phyloP scores from a whole-genome alignment of 805 yeast species.

The Suhomyces canberraensis region DNA sequence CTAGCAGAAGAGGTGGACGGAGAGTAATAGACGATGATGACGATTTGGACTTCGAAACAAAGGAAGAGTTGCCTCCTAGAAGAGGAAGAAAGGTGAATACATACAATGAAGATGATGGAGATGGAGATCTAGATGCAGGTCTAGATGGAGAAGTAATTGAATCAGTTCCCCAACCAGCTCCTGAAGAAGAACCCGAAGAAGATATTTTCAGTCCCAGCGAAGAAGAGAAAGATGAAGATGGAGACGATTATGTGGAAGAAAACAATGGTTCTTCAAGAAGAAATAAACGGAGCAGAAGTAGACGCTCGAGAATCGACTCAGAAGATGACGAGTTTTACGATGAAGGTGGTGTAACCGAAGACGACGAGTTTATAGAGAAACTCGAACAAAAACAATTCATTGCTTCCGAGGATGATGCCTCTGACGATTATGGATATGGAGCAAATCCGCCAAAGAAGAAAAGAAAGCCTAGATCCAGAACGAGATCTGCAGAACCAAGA shows the following conservation, averaged over 20 bases:
- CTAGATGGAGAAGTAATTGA: neutral
- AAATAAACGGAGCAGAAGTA: constrained; percentile 7
- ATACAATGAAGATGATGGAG: constrained; percentile 22
- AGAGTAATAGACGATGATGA: constrained; percentile 15
- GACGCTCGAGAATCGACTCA: constrained; percentile 11
- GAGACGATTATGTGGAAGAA: constrained; percentile 15
- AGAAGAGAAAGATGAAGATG: constrained; percentile 12
- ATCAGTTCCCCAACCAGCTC: constrained; percentile 1
- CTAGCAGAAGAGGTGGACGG: constrained; percentile 9
- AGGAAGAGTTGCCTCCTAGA: constrained; percentile 12
- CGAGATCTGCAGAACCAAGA: constrained; percentile 22
- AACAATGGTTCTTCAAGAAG: constrained; percentile 11
- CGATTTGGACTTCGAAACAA: constrained; percentile 18
- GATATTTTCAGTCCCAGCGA: constrained; percentile 6
- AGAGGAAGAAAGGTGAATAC: constrained; percentile 11
- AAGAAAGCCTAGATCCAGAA: constrained; percentile 19
- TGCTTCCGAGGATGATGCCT: constrained; percentile 35
- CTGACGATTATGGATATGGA: constrained; percentile 11
- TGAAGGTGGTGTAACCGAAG: constrained; percentile 12
- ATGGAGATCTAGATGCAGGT: constrained; percentile 14
- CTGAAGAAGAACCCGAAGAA: constrained; percentile 3
- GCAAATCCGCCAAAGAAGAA: constrained; percentile 9
- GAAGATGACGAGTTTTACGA: constrained; percentile 12
- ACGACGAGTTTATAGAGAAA: constrained; percentile 24
- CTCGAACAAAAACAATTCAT: constrained; percentile 33